Base-by-base conservation (phyloP, 345 rosid genomes). In the Salix arbutifolia region DNA sequence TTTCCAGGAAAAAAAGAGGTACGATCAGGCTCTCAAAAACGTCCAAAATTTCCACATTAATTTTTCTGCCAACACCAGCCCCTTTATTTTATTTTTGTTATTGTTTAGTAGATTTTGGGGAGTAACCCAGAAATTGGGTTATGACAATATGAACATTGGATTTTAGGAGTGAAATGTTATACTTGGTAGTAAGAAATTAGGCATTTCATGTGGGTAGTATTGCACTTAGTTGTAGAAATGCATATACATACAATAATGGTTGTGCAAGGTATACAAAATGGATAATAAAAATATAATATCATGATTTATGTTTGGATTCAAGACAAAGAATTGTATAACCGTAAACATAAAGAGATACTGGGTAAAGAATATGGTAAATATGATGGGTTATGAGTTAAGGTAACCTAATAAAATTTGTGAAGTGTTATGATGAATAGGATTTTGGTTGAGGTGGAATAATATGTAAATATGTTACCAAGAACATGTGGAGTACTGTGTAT, bases 171-270 rank as follows among this genome's bases (percentile, higher is more conserved):
- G 25, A 21, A 53, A 53, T 12, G 1, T 21, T 9, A 19, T 6
- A 8, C 3, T 2, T 53, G 10, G 0, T 53, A 21, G 4, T 53
- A 53, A 53, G 21, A 21, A 1, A 53, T 19, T 21, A 1, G 0
- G 1, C 25, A 53, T 53, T 53, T 53, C 10, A 8, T 19, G 21
- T 53, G 1, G 8, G 2, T 53, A 53, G 4, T 53, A 53, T 53
- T 53, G n/a, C 1, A 53, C 3, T 53, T 53, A 23, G 1, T 8
- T 21, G 19, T 4, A 48, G 0, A 16, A 4, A 1, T 0, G 3
- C 2, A 25, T 53, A 53, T 21, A 53, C 3, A 21, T 0, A 21
- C 3, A 53, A 8, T 0, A 21, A 53, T 21, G n/a, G 4, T 21
- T 21, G 3, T 0, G 1, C 1, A 2, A 0, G n/a, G 60, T 53